These are phyloP conservation scores for Geotrichum phurueaensis DNA, from an alignment of 1,139 yeast genomes.

Conservation along the genomic window DNA sequence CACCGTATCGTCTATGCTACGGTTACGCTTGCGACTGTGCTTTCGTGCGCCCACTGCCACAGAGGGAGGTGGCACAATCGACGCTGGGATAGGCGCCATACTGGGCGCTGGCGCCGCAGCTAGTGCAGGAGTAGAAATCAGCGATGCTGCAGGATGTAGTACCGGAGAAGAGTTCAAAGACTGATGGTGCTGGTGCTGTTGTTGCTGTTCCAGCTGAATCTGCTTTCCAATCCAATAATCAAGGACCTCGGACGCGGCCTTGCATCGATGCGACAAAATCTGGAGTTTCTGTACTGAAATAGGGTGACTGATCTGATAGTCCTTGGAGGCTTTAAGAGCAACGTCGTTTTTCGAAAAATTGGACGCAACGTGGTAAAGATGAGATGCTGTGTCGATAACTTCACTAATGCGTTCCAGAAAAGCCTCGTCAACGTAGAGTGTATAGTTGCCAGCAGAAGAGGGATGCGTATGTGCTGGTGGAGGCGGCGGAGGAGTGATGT, in stretches of 20 bases:
- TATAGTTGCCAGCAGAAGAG: not conserved
- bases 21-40: constrained; percentile 3
- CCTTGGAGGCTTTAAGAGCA: constrained; percentile 7
- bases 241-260: constrained; percentile 2
- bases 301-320: constrained; percentile 9
- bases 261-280: constrained; percentile 1
- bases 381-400: constrained; percentile 13
- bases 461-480: not conserved
- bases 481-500: constrained; percentile 2
- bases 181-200: not conserved
- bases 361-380: constrained; percentile 9
- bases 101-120: constrained; percentile 10
- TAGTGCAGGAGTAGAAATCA: not conserved
- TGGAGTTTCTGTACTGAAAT: constrained; percentile 4
- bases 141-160: not conserved
- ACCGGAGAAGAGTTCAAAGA: not conserved
- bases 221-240: constrained; percentile 6
- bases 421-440: constrained; percentile 7
- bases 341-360: constrained; percentile 7
- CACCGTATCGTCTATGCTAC: constrained; percentile 23
- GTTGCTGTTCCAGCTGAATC: not conserved
- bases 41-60: constrained; percentile 7
- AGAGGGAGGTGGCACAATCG: constrained; percentile 9
- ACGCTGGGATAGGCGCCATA: constrained; percentile 5
- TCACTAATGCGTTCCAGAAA: constrained; percentile 10